Base-by-base conservation (phyloP, 2,329 filamentous ascomycete species). In the Apiospora arundinis region DNA sequence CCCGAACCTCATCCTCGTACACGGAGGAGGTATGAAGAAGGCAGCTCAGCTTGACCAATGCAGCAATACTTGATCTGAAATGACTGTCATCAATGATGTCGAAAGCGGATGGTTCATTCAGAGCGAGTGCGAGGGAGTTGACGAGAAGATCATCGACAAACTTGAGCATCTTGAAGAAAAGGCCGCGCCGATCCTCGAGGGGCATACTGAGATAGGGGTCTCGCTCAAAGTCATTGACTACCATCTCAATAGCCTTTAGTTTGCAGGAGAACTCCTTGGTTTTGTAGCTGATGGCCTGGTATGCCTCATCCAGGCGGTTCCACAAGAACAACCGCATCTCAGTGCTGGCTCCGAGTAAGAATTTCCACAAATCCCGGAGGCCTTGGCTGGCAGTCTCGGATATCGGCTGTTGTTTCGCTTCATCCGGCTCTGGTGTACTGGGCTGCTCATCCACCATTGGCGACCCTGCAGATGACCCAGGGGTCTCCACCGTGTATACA, bases 231-330 rank as follows among this genome's bases (percentile, higher is more conserved):
- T 90, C 88, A 25, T 85, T 85, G 3, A 96, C 86, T 25, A 98
- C 89, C 76, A 95, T 92, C 79, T 97, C 94, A 67, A 98, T 93
- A 75, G 93, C 94, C 75, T 93, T 92, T 42, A 99, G 85, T 72
- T 93, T 90, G 81, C 95, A 98, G 0, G 93, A 97, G 42, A 98
- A 90, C 18, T 96, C 91, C 80, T 97, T 98, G 0, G 95, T 95
- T 0, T 90, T 85, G 77, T 98, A 97, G 9, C 93, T 89, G 73
- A 99, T 97, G 9, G 89, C 89, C 69, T 91, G 88, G 77, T 99
- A 99, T 0, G 96, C 95, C 74, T 96, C 93, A 48, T 94, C 92
- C n/a, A 99, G 87, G 68, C 94, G 91, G 73, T 93, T 92, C 96
- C 96, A 99, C 1, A 99, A 85, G 74, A 96, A 95, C 1, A 98